Conservation (phyloP, 345 rosid genomes). For the Eutrema yunnanense region DNA sequence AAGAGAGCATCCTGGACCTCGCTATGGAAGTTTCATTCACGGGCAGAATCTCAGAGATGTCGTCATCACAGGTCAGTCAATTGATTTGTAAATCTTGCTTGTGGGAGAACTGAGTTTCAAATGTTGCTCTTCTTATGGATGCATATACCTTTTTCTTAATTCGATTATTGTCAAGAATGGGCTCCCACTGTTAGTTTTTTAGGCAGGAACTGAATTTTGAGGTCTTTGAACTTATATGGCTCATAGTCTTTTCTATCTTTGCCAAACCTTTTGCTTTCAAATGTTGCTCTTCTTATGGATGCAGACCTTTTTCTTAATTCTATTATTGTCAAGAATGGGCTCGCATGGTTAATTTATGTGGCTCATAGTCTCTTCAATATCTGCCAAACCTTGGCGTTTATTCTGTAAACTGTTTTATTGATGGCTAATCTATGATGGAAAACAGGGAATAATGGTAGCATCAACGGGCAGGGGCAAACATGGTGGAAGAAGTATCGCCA, state of each 20-base stretch:
- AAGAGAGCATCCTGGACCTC: conserved; percentile 65
- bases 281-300: not conserved
- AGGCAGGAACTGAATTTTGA: not conserved
- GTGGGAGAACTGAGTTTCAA: not conserved
- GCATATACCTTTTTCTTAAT: not conserved
- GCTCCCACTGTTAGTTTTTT: not conserved
- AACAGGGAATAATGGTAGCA: conserved; percentile 85
- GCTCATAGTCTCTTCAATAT: not conserved
- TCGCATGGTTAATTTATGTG: not conserved
- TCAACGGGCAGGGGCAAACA: conserved; percentile 79
- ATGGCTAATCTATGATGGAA: not conserved
- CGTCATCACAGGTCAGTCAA: conserved; percentile 49
- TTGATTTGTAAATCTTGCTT: not conserved
- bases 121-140: not conserved
- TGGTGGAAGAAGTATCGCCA: conserved; percentile 92
- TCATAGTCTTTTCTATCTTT: too few species aligned
- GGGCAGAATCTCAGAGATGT: conserved; percentile 70
- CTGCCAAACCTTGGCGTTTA: not conserved
- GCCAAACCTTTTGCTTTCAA: not conserved
- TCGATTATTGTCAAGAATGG: not conserved
- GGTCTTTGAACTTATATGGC: not conserved
- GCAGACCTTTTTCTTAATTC: not conserved
- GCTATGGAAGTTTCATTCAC: conserved; percentile 65
- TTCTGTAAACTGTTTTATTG: not conserved
- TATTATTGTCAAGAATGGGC: not conserved